These are phyloP conservation scores for Salvia hispanica DNA, from an alignment of 257 asterid species.

Conservation along the genomic window DNA sequence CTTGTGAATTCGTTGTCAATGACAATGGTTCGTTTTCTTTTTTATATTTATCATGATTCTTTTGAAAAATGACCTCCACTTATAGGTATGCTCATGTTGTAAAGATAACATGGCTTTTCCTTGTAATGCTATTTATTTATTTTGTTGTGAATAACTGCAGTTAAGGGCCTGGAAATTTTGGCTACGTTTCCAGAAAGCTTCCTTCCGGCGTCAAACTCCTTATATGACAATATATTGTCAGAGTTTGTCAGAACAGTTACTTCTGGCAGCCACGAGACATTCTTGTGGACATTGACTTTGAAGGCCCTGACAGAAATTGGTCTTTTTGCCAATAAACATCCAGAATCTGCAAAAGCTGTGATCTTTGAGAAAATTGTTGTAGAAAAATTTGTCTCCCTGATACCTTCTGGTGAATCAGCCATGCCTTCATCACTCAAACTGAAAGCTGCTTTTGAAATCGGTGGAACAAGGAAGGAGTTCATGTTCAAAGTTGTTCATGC, in stretches of 20 bases:
- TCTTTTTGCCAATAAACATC: conserved; percentile 49
- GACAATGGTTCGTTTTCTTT: not conserved
- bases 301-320: conserved; percentile 74
- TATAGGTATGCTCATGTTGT: no score
- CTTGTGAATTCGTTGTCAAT: not conserved
- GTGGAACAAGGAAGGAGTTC: conserved; percentile 58
- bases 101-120: not conserved
- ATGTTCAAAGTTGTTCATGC: conserved; percentile 64
- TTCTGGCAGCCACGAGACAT: conserved; percentile 53
- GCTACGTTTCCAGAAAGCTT: conserved; percentile 82
- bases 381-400: conserved; percentile 55
- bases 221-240: conserved; percentile 61
- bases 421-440: conserved; percentile 64
- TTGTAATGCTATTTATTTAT: not conserved
- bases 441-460: conserved; percentile 73
- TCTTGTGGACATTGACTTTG: conserved; percentile 62
- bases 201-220: conserved; percentile 47
- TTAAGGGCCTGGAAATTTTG: conserved; percentile 77
- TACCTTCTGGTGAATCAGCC: conserved; percentile 56
- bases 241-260: conserved; percentile 58
- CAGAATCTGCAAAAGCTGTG: conserved; percentile 55
- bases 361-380: conserved; percentile 70
- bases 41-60: not conserved
- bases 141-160: conserved; percentile 50
- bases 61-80: no score